Conservation (phyloP, 2,329 filamentous ascomycete species). For the Daldinia sp. region DNA sequence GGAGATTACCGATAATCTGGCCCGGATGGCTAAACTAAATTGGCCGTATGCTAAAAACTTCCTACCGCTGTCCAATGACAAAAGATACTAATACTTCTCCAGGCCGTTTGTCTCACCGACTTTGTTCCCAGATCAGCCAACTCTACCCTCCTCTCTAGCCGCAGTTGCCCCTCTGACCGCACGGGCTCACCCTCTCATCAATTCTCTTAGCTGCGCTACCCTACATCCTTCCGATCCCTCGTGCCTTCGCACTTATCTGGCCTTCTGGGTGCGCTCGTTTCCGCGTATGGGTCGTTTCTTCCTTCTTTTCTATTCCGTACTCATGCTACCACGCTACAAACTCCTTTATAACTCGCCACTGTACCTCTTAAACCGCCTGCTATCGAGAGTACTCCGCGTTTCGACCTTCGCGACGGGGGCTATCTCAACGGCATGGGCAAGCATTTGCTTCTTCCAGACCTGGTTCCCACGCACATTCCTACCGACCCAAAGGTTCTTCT, state of each 20-base stretch:
- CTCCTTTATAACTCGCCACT: conserved; percentile 74
- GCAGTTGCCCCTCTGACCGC: conserved; percentile 80
- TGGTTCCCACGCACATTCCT: conserved; percentile 78
- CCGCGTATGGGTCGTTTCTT: conserved; percentile 81
- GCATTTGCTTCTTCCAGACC: conserved; percentile 86
- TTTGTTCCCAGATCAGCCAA: conserved; percentile 77
- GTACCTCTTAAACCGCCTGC: conserved; percentile 69
- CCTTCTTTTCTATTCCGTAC: conserved; percentile 74
- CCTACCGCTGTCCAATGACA: background rate
- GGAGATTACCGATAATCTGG: conserved; percentile 82
- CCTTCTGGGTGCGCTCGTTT: conserved; percentile 86
- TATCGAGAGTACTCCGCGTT: conserved; percentile 75
- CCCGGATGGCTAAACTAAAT: conserved; percentile 78
- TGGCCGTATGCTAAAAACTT: conserved; percentile 74
- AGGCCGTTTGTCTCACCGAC: conserved; percentile 85
- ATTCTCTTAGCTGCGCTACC: conserved; percentile 84
- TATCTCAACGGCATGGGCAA: conserved; percentile 88
- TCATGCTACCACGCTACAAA: conserved; percentile 75
- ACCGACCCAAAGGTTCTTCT: conserved; percentile 86
- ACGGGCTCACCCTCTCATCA: conserved; percentile 86
- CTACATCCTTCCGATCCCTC: conserved; percentile 89
- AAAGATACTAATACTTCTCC: conserved; percentile 34
- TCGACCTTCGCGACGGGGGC: conserved; percentile 81
- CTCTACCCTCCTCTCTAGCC: conserved; percentile 71
- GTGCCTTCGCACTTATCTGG: conserved; percentile 85